Base-by-base conservation (phyloP, 495 filamentous ascomycete genomes). In the Articulospora tetracladia region DNA sequence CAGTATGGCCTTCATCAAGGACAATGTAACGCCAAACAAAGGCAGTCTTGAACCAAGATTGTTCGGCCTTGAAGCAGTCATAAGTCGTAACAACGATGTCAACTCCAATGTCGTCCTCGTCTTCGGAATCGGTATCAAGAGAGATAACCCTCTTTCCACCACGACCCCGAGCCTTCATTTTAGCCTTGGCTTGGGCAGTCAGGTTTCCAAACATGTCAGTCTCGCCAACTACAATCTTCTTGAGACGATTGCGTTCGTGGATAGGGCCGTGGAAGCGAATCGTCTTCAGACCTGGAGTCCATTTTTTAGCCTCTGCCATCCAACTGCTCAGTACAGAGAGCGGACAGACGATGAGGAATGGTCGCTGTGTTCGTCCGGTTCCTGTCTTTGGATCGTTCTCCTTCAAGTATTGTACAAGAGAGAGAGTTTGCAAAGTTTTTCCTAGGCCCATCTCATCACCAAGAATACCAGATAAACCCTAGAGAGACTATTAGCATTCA, bases 391-490 rank as follows among this genome's bases (percentile, higher is more conserved):
- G 36, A 79, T 84, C 28, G 75, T 71, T 24, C 78, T 83, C 47
- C 72, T 77, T 19, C 83, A 83, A 63, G 88, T 72, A 57, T 94
- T 89, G 79, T 34, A 86, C 81, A 36, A 97, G 71, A 34, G 90
- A 87, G 53, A 97, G 92, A 32, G 91, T 84, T 68, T 96, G 91
- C 12, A 97, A 78, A 1, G 93, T 97, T 73, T 98, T 97, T 15
- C 93, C 93, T 7, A 97, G 75, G 2, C 93, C 93, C 93, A 97
- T 97, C 65, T 97, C 93, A 69, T 97, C 93, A 24, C 90, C 91
- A 6, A 96, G 75, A 25, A 96, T 90, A 32, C 91, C 92, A 3
- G 80, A 78, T n/a, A 84, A 67, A 32, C 82, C 79, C 59, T 61
- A 24, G 12, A 36, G 3, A 3, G 4, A 22, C 15, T 17, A 30